Percentiles rank a stretch among this genome's conserved stretches.
Conservation (phyloP, 768 basidiomycete species). For the Amyloporia xantha region DNA sequence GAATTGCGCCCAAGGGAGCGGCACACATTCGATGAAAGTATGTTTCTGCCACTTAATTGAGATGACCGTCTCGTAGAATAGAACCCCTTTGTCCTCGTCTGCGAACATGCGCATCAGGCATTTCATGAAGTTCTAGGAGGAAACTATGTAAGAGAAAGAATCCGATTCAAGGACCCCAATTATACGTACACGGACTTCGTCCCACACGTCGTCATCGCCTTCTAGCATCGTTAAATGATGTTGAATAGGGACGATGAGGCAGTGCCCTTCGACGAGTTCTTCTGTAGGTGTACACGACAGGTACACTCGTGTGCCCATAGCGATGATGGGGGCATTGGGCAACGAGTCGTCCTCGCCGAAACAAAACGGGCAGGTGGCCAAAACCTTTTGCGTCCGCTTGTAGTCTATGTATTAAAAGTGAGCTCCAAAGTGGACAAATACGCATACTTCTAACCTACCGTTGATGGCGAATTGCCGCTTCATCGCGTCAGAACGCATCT, state of each 20-base stretch:
- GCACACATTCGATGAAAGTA: slow-evolving; percentile 90
- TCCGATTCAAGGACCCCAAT: background rate
- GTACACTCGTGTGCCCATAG: slow-evolving; percentile 86
- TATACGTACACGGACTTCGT: slow-evolving; percentile 77
- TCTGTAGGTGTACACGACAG: slow-evolving; percentile 85
- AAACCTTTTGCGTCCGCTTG: slow-evolving; percentile 85
- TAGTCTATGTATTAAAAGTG: slow-evolving; percentile 54
- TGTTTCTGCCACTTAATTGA: slow-evolving; percentile 84
- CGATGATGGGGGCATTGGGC: slow-evolving; percentile 83
- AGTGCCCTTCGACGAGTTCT: slow-evolving; percentile 88
- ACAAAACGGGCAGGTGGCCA: slow-evolving; percentile 83
- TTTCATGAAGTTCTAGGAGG: slow-evolving; percentile 71
- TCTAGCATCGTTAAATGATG: slow-evolving; percentile 90
- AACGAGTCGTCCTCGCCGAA: slow-evolving; percentile 88
- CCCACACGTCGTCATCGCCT: slow-evolving; percentile 97
- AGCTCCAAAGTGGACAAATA: background rate
- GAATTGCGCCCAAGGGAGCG: slow-evolving; percentile 83
- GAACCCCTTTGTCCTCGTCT: slow-evolving; percentile 85
- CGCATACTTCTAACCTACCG: slow-evolving; percentile 46
- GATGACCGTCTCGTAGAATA: slow-evolving; percentile 94
- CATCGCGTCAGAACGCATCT: slow-evolving; percentile 95
- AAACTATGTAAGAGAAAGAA: background rate
- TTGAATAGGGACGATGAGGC: slow-evolving; percentile 92
- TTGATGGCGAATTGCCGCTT: slow-evolving; percentile 96
- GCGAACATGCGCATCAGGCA: slow-evolving; percentile 94